phyloP scores from a whole-genome alignment of 345 rosid species.

The Mercurialis annua region DNA sequence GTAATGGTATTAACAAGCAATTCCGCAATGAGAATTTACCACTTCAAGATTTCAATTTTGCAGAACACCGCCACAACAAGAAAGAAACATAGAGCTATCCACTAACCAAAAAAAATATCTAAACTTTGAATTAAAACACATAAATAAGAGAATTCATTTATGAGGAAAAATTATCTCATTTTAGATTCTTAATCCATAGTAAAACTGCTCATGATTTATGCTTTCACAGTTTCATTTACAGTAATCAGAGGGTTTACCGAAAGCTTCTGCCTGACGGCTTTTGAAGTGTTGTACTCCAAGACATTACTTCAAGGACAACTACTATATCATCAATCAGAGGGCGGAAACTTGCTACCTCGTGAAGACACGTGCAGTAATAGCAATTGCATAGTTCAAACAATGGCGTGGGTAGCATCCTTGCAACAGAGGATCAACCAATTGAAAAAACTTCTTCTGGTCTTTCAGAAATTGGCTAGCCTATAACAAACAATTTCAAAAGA shows the following conservation, averaged over 20 bases:
- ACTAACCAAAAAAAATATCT: neutral
- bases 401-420: conserved; percentile 66
- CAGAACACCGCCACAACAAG: too few species aligned
- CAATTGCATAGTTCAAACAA: conserved; percentile 84
- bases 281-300: neutral
- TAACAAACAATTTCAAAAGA: too few species aligned
- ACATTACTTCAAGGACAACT: conserved; percentile 51
- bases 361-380: conserved; percentile 84
- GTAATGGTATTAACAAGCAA: neutral
- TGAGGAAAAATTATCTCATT: neutral
- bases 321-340: conserved; percentile 81
- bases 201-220: neutral
- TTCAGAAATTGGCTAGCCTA: conserved; percentile 69
- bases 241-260: conserved; percentile 3
- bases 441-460: conserved; percentile 67
- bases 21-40: neutral
- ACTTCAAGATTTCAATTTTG: too few species aligned
- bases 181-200: neutral
- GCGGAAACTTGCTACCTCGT: conserved; percentile 85
- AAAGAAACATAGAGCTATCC: neutral
- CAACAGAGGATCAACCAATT: conserved; percentile 70
- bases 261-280: conserved; percentile 5
- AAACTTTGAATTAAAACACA: neutral
- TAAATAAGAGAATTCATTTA: neutral
- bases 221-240: neutral